These are phyloP conservation scores for Amanita muscaria DNA, from an alignment of 768 basidiomycete genomes.

Conservation along the genomic window DNA sequence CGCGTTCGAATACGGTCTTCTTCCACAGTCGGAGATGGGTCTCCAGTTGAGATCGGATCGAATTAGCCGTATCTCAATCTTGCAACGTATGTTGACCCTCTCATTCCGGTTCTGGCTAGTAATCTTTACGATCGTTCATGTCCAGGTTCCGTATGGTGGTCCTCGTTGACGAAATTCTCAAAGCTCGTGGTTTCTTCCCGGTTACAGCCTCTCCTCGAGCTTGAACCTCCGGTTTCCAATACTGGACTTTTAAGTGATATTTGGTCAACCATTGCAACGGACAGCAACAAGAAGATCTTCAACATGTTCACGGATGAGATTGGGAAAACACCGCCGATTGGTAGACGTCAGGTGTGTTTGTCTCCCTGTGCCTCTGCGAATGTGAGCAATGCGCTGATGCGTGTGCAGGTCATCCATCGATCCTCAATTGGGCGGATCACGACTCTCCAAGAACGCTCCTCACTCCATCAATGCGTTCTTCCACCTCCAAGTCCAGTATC, in stretches of 20 bases:
- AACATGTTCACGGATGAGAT: slow-evolving; percentile 91
- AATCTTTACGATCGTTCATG: slow-evolving; percentile 7
- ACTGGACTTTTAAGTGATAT: slow-evolving; percentile 71
- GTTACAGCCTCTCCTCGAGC: slow-evolving; percentile 59
- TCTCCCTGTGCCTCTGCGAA: neutral
- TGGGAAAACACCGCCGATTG: slow-evolving; percentile 89
- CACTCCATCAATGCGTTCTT: slow-evolving; percentile 56
- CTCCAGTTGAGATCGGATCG: slow-evolving; percentile 40
- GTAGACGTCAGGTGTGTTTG: slow-evolving; percentile 70
- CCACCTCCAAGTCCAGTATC: slow-evolving; percentile 47
- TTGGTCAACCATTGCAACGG: slow-evolving; percentile 84
- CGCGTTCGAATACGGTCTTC: slow-evolving; percentile 93
- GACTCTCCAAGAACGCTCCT: slow-evolving; percentile 76
- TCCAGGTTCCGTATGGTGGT: slow-evolving; percentile 96
- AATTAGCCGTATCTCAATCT: slow-evolving; percentile 92
- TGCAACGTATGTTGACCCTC: slow-evolving; percentile 49
- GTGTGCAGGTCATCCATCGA: slow-evolving; percentile 49
- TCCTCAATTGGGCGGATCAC: slow-evolving; percentile 86
- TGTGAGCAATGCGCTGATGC: neutral
- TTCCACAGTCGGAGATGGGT: slow-evolving; percentile 39
- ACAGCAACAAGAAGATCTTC: slow-evolving; percentile 90
- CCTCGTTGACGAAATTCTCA: slow-evolving; percentile 90
- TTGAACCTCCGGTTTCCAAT: slow-evolving; percentile 50
- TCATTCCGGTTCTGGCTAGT: neutral
- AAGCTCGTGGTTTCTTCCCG: slow-evolving; percentile 85